Evolutionary conservation across 495 filamentous ascomycete species (phyloP), one percentile per base, ranked within the genome.

Genomic region (Aspergillus panamensis): DNA sequence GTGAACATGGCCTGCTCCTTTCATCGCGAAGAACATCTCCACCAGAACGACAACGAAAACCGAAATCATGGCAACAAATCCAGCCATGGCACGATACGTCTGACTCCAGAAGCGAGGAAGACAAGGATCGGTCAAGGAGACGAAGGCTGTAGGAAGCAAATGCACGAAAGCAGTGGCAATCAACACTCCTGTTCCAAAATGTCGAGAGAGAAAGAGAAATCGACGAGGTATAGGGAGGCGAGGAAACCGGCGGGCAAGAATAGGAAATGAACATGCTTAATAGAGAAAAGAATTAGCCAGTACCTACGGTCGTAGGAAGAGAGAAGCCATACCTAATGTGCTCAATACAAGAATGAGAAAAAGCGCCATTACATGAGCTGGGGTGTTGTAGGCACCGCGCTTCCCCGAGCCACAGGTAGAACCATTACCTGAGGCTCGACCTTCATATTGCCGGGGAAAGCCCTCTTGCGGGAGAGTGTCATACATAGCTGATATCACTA

Each of bases 151-250:
- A 10, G 90, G 90, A 5, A 95, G 86, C 42, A 86, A 69, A 69
- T 94, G 90, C 25, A 94, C 90, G 66, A 95, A 95, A 43, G 90
- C 90, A n/a, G 90, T 92, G 17, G 90, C 89, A 59, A 94, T 88
- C 31, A 95, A 73, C 8, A 95, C 90, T 20, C 90, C 90, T 6
- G 90, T 94, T 37, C 90, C 90, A 62, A 95, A 92, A 71, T 93
- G 88, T 51, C 89, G 87, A 30, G 87, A 89, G 45, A 88, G 69
- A 71, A 91, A 91, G 60, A 92, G 76, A 60, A 85, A 84, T 12
- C 70, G 73, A 25, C 74, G 77, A 32, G 77, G 77, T 51, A 81
- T 77, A 0, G 78, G 77, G 55, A 74, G 57, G 39, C 67, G 59
- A 17, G 77, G 78, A 60, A 80, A 82, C 14, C 76, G 77, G 53